These are phyloP conservation scores for Ajuga reptans DNA, from an alignment of 305 asterid species.

Conservation along the genomic window DNA sequence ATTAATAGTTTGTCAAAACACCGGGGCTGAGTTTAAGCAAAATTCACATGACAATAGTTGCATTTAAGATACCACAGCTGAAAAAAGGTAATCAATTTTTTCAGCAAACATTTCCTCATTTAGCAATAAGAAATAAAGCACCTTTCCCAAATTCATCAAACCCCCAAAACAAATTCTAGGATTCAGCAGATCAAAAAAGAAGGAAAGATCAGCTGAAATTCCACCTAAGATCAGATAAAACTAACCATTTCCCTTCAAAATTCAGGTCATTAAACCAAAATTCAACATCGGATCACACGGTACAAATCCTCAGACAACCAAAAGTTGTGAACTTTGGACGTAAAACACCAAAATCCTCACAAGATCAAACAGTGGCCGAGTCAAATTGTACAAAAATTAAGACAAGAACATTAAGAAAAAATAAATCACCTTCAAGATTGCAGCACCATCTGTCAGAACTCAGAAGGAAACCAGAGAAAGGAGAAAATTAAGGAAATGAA, in stretches of 20 bases:
- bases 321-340: constrained; percentile 23
- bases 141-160: constrained; percentile 2
- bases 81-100: constrained; percentile 23
- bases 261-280: constrained; percentile 23
- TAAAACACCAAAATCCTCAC: constrained; percentile 16
- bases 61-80: constrained; percentile 37
- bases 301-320: constrained; percentile 13
- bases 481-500: constrained; percentile 10
- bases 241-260: constrained; percentile 2
- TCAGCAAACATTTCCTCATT: constrained; percentile 10
- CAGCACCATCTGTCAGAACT: constrained; percentile 21
- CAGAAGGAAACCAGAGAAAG: constrained; percentile 19
- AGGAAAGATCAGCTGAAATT: constrained; percentile 22
- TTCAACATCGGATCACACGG: constrained; percentile 34
- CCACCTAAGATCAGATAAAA: constrained; percentile 17
- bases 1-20: constrained; percentile 27
- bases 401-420: constrained; percentile 1
- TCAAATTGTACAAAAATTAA: constrained; percentile 13
- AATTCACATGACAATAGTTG: constrained; percentile 33
- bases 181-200: constrained; percentile 30
- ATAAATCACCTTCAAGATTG: constrained; percentile 31
- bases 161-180: constrained; percentile 16
- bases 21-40: constrained; percentile 21
- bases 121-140: constrained; percentile 7
- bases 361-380: constrained; percentile 23